Conservation (phyloP, 164 flowering plant species). For the Vitis riparia region DNA sequence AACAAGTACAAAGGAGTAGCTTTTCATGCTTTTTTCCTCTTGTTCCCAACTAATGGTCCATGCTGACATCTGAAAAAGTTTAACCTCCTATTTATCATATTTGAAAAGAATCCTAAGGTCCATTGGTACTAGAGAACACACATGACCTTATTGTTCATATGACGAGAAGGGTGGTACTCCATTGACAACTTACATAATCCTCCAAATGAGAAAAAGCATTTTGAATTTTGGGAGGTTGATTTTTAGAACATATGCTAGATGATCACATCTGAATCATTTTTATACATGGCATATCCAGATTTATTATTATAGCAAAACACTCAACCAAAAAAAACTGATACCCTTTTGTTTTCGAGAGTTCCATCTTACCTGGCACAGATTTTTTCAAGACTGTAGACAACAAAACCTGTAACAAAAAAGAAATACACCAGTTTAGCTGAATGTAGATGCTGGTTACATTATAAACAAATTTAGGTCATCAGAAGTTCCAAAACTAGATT, state of each 20-base stretch:
- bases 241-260: background rate
- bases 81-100: too few relatives aligned
- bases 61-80: too few relatives aligned
- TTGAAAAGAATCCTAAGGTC: too few relatives aligned
- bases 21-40: too few relatives aligned
- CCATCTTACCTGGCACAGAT: constrained; percentile 58
- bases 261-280: background rate
- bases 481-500: background rate
- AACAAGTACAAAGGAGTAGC: too few relatives aligned
- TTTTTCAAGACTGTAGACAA: constrained; percentile 62
- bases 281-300: background rate
- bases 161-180: background rate
- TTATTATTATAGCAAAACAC: background rate
- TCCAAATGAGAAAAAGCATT: too few relatives aligned
- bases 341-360: too few relatives aligned
- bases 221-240: background rate
- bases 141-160: background rate
- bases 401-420: constrained; percentile 51
- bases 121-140: background rate
- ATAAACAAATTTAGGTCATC: background rate
- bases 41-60: too few relatives aligned
- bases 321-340: background rate
- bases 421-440: background rate
- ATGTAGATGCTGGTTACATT: background rate
- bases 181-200: background rate